phyloP scores from a whole-genome alignment of 495 filamentous ascomycete genomes.

The Penicillium paradoxum region DNA sequence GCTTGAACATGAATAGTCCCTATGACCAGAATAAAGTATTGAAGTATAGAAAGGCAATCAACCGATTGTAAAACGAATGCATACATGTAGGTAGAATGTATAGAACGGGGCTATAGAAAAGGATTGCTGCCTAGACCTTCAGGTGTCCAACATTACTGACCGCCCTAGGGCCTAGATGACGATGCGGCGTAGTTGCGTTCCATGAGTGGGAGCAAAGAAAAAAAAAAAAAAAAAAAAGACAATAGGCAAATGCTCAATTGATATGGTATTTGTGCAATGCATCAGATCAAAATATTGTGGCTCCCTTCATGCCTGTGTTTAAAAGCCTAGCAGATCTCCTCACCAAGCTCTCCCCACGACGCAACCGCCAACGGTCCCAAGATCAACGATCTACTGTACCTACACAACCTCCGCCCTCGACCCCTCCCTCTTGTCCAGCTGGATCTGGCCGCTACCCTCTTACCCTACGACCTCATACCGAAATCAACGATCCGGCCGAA shows the following conservation, averaged over 20 bases:
- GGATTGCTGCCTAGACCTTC: background rate
- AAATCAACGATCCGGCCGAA: constrained; percentile 5
- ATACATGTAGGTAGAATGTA: too few relatives aligned
- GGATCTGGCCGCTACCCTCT: background rate
- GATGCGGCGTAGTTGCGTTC: constrained; percentile 12
- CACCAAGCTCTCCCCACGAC: constrained; percentile 16
- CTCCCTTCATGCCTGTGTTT: constrained; percentile 19
- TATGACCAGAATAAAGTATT: background rate
- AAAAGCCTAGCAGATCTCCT: constrained; percentile 13
- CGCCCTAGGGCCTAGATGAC: constrained; percentile 25
- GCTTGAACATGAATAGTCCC: background rate
- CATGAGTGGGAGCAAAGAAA: constrained; percentile 8
- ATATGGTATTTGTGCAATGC: constrained; percentile 11
- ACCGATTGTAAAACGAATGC: background rate
- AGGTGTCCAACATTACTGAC: constrained; percentile 15
- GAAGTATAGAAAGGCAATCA: background rate
- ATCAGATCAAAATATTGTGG: constrained; percentile 6
- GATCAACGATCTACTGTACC: constrained; percentile 14
- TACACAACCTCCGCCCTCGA: constrained; percentile 4
- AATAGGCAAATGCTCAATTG: background rate
- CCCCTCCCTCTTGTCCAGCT: constrained; percentile 1
- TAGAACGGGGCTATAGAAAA: too few relatives aligned
- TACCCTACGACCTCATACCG: background rate
- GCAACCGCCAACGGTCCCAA: constrained; percentile 14
- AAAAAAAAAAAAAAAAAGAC: constrained; percentile 6